Evolutionary conservation across 441 rosid species (phyloP).

Genomic region (Erodium trifolium): DNA sequence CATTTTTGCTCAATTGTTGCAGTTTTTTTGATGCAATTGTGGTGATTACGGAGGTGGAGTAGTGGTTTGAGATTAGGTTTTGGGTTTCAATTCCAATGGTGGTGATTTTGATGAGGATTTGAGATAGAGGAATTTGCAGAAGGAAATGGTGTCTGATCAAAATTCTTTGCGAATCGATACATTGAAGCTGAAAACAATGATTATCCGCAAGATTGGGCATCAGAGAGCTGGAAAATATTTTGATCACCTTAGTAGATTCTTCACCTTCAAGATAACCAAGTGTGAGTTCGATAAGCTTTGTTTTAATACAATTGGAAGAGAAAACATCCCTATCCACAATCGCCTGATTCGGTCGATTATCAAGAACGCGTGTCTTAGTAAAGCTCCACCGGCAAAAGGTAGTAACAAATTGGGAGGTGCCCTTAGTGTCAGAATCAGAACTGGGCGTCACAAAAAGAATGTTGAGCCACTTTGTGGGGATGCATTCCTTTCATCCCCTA

Average conservation of each 20-base stretch:
- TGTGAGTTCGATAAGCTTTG: constrained; percentile 59
- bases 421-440: constrained; percentile 11
- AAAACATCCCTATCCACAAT: constrained; percentile 62
- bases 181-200: constrained; percentile 43
- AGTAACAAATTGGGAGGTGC: constrained; percentile 27
- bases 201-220: constrained; percentile 54
- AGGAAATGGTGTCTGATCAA: constrained; percentile 35
- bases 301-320: constrained; percentile 49
- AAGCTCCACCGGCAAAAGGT: constrained; percentile 38
- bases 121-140: constrained; percentile 17
- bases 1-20: neutral
- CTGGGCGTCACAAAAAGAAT: constrained; percentile 16
- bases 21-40: neutral
- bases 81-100: neutral
- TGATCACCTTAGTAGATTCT: constrained; percentile 54
- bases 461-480: constrained; percentile 29
- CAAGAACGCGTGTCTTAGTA: constrained; percentile 51
- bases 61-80: neutral
- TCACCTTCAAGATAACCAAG: constrained; percentile 49
- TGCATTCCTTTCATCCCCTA: constrained; percentile 27
- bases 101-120: constrained; percentile 1
- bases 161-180: constrained; percentile 37
- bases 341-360: constrained; percentile 52
- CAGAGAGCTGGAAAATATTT: constrained; percentile 66
- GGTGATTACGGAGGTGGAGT: neutral